Base-by-base conservation (phyloP, 768 basidiomycete genomes). In the Boletus coccyginus region DNA sequence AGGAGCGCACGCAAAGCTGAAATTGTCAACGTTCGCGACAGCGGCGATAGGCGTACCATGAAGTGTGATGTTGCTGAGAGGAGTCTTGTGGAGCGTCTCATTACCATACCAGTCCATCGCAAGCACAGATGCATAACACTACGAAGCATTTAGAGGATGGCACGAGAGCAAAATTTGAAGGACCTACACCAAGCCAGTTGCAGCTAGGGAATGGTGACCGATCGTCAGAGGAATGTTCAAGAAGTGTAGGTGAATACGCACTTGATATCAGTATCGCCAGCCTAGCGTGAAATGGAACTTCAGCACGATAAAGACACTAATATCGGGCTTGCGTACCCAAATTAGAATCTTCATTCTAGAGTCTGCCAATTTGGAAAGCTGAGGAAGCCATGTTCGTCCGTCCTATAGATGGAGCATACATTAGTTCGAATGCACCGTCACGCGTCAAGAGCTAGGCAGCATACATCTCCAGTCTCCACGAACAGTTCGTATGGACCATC, bases 11-110 rank as follows among this genome's bases (percentile, higher is more conserved):
- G 84, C 86, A 66, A 87, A 88, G 0, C 81, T 75, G 63, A 87
- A 86, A 55, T 84, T 84, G 58, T 82, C 83, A 35, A 87, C 80
- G 49, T 86, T 86, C 64, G 84, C 79, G 17, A 86, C 75, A 0
- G 83, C 80, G 0, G 83, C 86, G 6, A 87, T 78, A 0, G 81
- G 60, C 7, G 66, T 69, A 2, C 79, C 82, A 38, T 75, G 50
- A 29, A 87, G 77, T 0, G 85, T 85, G 73, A 87, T 85, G 57
- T 85, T 85, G 6, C 60, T 76, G 16, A 77, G 73, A 14, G 75
- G 73, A 4, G 76, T 78, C 32, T 60, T 64, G 52, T 74, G 74
- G 21, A 79, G 62, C 1, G 70, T 71, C 39, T 70, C 56, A 44
- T 74, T 78, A 7, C 78, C 78, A 44, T 75, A 77, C 78, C 78